Evolutionary conservation across 2,329 filamentous ascomycete species (phyloP).

Genomic region (Pseudovirgaria hyperparasitica): DNA sequence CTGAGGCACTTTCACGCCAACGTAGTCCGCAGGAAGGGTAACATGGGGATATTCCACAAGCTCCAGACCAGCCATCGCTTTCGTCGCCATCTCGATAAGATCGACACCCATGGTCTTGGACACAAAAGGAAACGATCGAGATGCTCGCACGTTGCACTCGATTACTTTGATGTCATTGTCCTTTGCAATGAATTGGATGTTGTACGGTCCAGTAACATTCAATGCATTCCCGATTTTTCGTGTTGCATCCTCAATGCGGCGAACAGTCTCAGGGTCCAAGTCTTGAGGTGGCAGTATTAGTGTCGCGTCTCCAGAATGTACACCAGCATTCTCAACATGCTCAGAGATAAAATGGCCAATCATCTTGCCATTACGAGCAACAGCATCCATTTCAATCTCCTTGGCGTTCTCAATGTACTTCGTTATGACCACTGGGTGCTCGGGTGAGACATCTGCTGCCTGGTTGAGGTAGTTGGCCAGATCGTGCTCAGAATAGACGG

Average conservation of each 20-base stretch:
- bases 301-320: conserved; percentile 95
- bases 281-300: conserved; percentile 92
- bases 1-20: conserved; percentile 95
- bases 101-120: conserved; percentile 98
- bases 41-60: conserved; percentile 71
- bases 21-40: conserved; percentile 65
- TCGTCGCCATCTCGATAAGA: conserved; percentile 96
- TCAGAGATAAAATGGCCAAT: conserved; percentile 96
- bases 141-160: conserved; percentile 95
- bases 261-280: conserved; percentile 75
- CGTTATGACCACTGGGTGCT: conserved; percentile 95
- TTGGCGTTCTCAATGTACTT: conserved; percentile 99
- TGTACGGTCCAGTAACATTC: conserved; percentile 93
- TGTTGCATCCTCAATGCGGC: conserved; percentile 86
- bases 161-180: conserved; percentile 99
- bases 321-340: conserved; percentile 96
- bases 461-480: conserved; percentile 79
- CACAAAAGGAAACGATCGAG: conserved; percentile 93
- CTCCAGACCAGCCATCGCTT: conserved; percentile 80
- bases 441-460: conserved; percentile 82
- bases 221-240: conserved; percentile 87
- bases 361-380: conserved; percentile 78
- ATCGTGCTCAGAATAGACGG: conserved; percentile 91
- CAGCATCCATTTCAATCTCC: conserved; percentile 99
- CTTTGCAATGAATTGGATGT: conserved; percentile 99